phyloP scores from a whole-genome alignment of 345 rosid genomes.

The Moricandia arvensis region DNA sequence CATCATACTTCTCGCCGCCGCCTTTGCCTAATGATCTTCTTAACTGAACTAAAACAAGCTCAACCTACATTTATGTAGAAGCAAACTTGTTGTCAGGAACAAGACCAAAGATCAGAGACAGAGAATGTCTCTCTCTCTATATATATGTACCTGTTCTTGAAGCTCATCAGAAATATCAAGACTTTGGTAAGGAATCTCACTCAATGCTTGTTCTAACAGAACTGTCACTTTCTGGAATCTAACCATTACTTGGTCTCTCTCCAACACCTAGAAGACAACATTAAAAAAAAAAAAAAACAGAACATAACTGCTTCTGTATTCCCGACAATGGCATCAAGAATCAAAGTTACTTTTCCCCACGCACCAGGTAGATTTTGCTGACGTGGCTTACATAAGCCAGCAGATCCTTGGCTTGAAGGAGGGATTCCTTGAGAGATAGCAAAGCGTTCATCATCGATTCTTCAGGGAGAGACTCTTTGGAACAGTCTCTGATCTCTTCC shows the following conservation, averaged over 20 bases:
- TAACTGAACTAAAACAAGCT: conserved; percentile 78
- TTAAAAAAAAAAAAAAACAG: not conserved
- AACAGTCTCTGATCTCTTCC: conserved; percentile 69
- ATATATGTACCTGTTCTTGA: conserved; percentile 69
- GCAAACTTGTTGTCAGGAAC: not conserved
- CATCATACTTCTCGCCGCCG: conserved; percentile 49
- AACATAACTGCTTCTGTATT: not conserved
- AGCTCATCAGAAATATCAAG: conserved; percentile 93
- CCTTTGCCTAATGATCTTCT: conserved; percentile 70
- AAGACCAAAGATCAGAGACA: not conserved
- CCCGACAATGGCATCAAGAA: conserved; percentile 4
- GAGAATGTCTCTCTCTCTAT: not conserved
- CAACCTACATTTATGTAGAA: conserved; percentile 49
- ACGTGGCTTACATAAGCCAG: conserved; percentile 66
- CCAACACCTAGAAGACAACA: conserved; percentile 50
- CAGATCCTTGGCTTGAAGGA: conserved; percentile 60
- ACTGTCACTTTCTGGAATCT: conserved; percentile 66
- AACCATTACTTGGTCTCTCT: conserved; percentile 66
- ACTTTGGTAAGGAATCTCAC: conserved; percentile 55
- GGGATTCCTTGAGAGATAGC: conserved; percentile 46
- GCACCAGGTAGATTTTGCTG: conserved; percentile 88
- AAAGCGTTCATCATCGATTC: conserved; percentile 37
- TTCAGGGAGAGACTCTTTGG: conserved; percentile 35
- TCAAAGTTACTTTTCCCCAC: conserved; percentile 35
- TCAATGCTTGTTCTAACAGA: conserved; percentile 68